phyloP scores from a whole-genome alignment of 345 rosid genomes.

The Aethionema arabicum region DNA sequence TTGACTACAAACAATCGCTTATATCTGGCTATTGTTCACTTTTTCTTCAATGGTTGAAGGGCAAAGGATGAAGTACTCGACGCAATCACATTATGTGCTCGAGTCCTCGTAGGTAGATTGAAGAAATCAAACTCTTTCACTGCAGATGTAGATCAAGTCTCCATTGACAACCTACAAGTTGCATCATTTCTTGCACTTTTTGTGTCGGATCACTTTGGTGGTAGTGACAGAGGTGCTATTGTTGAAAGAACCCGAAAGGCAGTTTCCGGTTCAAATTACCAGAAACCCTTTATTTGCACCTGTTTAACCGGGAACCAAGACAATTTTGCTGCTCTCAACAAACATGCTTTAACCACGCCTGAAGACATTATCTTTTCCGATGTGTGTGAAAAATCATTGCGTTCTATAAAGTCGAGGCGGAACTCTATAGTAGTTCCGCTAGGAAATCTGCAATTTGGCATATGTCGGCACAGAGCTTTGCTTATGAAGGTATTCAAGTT shows the following conservation, averaged over 20 bases:
- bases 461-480: constrained; percentile 92
- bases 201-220: constrained; percentile 98
- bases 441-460: constrained; percentile 80
- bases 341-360: constrained; percentile 36
- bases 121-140: constrained; percentile 49
- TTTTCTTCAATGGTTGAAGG: constrained; percentile 41
- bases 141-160: constrained; percentile 43
- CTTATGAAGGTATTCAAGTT: constrained; percentile 70
- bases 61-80: constrained; percentile 82
- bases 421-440: constrained; percentile 81
- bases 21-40: constrained; percentile 9
- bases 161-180: constrained; percentile 54
- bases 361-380: constrained; percentile 64
- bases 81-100: constrained; percentile 74
- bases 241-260: constrained; percentile 70
- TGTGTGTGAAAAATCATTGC: constrained; percentile 79
- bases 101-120: constrained; percentile 56
- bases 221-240: constrained; percentile 69
- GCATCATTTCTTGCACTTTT: constrained; percentile 86
- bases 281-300: constrained; percentile 85
- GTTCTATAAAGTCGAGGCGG: constrained; percentile 58
- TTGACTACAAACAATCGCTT: neutral
- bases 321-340: constrained; percentile 35
- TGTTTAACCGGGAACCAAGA: constrained; percentile 78
- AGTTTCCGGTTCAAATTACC: constrained; percentile 81